Evolutionary conservation across 2,329 filamentous ascomycete species (phyloP).

Genomic region (Colletotrichum sp.): DNA sequence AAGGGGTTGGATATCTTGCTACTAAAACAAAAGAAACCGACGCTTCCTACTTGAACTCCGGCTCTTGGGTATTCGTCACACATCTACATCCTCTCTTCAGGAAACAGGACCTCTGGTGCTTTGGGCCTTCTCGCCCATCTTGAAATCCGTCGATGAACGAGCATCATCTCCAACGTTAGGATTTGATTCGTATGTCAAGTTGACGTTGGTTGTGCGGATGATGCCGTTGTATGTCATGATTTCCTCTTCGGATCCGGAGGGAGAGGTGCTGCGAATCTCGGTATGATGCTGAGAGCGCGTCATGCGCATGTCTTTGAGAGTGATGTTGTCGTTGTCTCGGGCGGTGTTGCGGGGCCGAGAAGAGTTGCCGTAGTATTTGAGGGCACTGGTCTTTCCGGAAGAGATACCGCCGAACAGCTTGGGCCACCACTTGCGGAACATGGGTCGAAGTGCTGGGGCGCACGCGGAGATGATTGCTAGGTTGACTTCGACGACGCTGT

Average conservation of each 20-base stretch:
- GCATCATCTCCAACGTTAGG: background rate
- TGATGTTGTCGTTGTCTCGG: slow-evolving; percentile 1
- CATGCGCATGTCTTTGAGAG: slow-evolving; percentile 30
- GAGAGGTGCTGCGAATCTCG: slow-evolving; percentile 36
- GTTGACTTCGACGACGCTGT: slow-evolving; percentile 36
- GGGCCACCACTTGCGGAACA: slow-evolving; percentile 38
- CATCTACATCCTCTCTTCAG: background rate
- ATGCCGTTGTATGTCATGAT: slow-evolving; percentile 45
- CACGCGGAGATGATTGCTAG: slow-evolving; percentile 41
- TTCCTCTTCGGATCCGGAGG: slow-evolving; percentile 39
- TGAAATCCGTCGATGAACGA: background rate
- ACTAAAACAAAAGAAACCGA: background rate
- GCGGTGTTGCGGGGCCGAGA: background rate
- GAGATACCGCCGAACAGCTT: slow-evolving; percentile 29
- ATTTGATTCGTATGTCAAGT: slow-evolving; percentile 11
- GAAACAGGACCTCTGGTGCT: background rate
- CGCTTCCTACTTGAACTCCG: background rate
- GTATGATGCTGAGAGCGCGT: slow-evolving; percentile 29
- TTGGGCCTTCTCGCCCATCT: background rate
- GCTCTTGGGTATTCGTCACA: background rate
- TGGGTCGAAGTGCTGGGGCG: slow-evolving; percentile 37
- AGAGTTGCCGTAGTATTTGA: slow-evolving; percentile 4
- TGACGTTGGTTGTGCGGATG: slow-evolving; percentile 36
- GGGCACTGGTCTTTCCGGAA: background rate
- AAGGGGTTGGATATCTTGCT: background rate